Percentiles rank a stretch among this genome's conserved stretches.
Conservation (phyloP, 306 rosid genomes). For the Fragaria vesca region DNA sequence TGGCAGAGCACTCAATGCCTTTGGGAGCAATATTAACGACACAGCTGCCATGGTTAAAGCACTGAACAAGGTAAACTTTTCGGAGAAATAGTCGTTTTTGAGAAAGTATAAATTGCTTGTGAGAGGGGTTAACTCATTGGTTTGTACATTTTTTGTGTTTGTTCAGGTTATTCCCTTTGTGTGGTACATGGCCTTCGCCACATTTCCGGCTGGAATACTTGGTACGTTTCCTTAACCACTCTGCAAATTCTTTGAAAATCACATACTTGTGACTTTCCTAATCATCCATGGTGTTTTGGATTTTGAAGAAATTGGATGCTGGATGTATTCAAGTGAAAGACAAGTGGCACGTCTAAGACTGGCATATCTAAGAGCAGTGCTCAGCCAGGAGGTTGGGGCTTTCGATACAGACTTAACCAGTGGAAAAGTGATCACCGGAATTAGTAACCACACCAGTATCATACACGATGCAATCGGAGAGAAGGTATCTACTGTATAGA, state of each 20-base stretch:
- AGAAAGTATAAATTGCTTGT: not conserved
- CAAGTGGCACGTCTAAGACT: constrained; percentile 59
- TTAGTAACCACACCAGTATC: constrained; percentile 65
- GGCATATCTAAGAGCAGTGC: constrained; percentile 66
- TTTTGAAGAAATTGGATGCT: constrained; percentile 67
- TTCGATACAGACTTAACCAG: constrained; percentile 78
- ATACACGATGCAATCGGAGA: constrained; percentile 88
- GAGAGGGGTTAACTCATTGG: not conserved
- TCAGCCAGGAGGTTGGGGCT: constrained; percentile 79
- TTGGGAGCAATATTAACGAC: constrained; percentile 53
- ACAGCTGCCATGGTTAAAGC: constrained; percentile 63
- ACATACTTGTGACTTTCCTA: constrained; percentile 42
- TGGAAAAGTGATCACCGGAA: constrained; percentile 68
- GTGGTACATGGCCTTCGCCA: constrained; percentile 96
- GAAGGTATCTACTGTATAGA: constrained; percentile 40
- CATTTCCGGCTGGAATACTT: constrained; percentile 85
- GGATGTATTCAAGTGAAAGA: constrained; percentile 91
- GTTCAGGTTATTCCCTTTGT: constrained; percentile 77
- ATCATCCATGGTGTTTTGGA: constrained; percentile 2
- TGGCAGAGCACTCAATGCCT: constrained; percentile 80
- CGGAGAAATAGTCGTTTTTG: not conserved
- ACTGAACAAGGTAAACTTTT: constrained; percentile 48
- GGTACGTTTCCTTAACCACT: constrained; percentile 38
- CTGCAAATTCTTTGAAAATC: not conserved
- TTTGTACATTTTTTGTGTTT: constrained; percentile 1